Conservation (phyloP, 139 green algal species). For the Marvania coccoides region DNA sequence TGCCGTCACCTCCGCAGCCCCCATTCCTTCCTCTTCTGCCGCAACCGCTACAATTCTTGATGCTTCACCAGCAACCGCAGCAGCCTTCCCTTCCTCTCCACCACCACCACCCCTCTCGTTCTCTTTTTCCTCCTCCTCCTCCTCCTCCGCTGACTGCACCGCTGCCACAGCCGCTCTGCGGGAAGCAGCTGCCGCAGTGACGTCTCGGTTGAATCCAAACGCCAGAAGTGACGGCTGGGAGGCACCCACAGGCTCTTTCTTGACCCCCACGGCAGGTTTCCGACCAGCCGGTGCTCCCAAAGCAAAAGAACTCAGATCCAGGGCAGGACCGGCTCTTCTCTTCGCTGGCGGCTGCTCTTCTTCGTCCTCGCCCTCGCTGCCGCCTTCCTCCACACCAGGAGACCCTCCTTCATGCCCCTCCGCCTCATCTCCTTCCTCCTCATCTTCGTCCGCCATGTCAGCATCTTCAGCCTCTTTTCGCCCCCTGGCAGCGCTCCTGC, state of each 20-base stretch:
- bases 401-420: background rate
- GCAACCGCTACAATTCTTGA: background rate
- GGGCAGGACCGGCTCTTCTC: background rate
- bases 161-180: background rate
- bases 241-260: background rate
- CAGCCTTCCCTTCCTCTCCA: conserved; percentile 4
- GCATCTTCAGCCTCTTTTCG: background rate
- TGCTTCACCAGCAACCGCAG: conserved; percentile 10
- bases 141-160: background rate
- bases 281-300: background rate
- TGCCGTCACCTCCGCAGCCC: no score
- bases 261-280: background rate
- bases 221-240: background rate
- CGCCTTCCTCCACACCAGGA: no score
- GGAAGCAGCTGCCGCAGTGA: background rate
- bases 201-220: background rate
- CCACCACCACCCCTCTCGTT: background rate
- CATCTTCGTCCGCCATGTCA: background rate
- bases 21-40: background rate
- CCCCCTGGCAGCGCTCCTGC: background rate
- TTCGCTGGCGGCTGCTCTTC: background rate
- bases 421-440: conserved; percentile 5
- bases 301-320: conserved; percentile 4
- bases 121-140: background rate
- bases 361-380: background rate